phyloP scores from a whole-genome alignment of 2,329 filamentous ascomycete species.

The Colletotrichum paranaense region DNA sequence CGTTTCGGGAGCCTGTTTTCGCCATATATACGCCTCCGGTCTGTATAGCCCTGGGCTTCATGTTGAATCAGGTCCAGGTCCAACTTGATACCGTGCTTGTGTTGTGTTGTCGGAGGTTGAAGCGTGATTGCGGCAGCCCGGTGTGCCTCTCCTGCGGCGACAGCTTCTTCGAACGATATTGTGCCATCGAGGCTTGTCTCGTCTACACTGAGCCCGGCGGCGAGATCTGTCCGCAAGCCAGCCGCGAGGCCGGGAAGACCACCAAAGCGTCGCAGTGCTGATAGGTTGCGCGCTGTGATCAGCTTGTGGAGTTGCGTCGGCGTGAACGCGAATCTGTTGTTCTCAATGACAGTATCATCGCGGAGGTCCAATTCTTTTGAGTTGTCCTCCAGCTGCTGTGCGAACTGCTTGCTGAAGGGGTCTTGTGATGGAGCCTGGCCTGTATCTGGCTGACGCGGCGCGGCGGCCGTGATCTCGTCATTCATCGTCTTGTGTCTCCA shows the following conservation, averaged over 20 bases:
- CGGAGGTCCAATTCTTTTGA: constrained; percentile 23
- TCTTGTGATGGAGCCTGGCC: constrained; percentile 50
- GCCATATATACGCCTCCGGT: constrained; percentile 77
- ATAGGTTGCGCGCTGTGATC: constrained; percentile 59
- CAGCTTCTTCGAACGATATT: constrained; percentile 62
- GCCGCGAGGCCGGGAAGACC: constrained; percentile 63
- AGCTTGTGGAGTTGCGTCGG: constrained; percentile 65
- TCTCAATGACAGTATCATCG: constrained; percentile 34
- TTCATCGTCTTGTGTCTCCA: constrained; percentile 5
- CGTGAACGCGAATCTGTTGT: constrained; percentile 65
- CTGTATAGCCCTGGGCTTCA: constrained; percentile 54
- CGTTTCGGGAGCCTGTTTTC: constrained; percentile 76
- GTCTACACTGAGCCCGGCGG: constrained; percentile 61
- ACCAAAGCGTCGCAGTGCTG: constrained; percentile 63
- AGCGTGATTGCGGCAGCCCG: constrained; percentile 42
- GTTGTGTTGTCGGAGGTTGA: constrained; percentile 40
- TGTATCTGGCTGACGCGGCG: constrained; percentile 58
- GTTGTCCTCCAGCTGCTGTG: neutral
- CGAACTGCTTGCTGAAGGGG: neutral
- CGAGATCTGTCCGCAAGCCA: constrained; percentile 61
- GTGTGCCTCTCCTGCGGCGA: constrained; percentile 48
- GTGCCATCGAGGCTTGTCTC: constrained; percentile 58
- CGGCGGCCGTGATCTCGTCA: constrained; percentile 68
- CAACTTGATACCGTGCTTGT: constrained; percentile 29
- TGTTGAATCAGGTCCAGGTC: constrained; percentile 32